Base-by-base conservation (phyloP, 1,139 yeast species). In the Entelexis sorbosivorans region DNA sequence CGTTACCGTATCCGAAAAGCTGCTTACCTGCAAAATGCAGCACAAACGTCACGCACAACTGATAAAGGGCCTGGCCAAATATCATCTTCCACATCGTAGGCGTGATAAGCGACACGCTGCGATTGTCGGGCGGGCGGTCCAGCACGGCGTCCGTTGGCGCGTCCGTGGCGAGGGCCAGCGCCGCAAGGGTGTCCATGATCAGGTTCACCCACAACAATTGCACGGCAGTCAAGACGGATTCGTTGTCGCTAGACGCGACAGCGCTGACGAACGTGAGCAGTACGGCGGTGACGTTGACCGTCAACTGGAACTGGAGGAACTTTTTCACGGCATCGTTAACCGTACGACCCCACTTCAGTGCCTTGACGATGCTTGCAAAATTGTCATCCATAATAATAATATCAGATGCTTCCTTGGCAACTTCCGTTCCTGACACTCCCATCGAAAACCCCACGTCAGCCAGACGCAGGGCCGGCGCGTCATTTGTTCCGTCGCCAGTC, bases 21-120 rank as follows among this genome's bases (percentile, higher is more conserved):
- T 68, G 55, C 19, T 69, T 65, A 20, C 96, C 96, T 11, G 79
- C 84, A 68, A 87, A 91, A 66, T 87, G 91, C 48, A 93, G 69
- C 5, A 74, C 72, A 64, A 91, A 83, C 0, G 97, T 89, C 26
- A 91, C 76, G 28, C 75, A 64, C 56, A 93, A 75, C 70, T 91
- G 99, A 55, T 80, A 76, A 10, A 73, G 58, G 1, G 96, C 77
- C 69, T 91, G 96, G 5, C 96, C 94, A 50, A 89, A 60, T 61
- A 93, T 91, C 96, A 93, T 89, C 67, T 91, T 91, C 98, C 98
- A 91, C 91, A 93, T 91, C 19, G 95, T 84, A 5, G 82, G 81
- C 2, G 95, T 75, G 59, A 91, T 89, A 66, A 91, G 73, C 2
- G 94, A 84, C n/a, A 78, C 76, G 26, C 72, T 70, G 63, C 96